These are phyloP conservation scores for Paramecium tetraurelia DNA, from an alignment of 73 alveolate genomes.

Conservation along the genomic window DNA sequence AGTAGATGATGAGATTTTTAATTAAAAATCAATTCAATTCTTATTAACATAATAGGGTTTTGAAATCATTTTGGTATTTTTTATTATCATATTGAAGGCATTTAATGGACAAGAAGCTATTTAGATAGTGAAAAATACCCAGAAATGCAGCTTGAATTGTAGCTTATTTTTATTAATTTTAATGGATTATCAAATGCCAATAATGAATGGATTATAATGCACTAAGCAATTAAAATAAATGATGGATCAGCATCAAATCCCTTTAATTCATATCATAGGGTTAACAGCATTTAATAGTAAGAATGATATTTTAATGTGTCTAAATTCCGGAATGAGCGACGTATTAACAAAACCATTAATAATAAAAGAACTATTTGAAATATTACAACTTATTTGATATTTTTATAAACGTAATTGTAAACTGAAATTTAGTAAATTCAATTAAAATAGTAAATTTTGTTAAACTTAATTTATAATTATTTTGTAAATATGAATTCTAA, in stretches of 20 bases:
- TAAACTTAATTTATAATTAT: neutral
- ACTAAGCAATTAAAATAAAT: neutral
- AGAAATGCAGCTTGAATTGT: neutral
- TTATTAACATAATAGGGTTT: neutral
- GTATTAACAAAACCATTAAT: conserved; percentile 2
- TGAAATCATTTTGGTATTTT: neutral
- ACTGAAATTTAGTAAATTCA: neutral
- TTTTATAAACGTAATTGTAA: neutral
- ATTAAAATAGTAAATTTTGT: neutral
- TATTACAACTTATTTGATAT: neutral
- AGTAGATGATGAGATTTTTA: conserved; percentile 37
- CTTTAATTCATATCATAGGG: neutral
- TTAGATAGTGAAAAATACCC: neutral
- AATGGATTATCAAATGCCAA: conserved; percentile 49
- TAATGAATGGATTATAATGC: conserved; percentile 30
- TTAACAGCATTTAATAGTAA: conserved; percentile 28
- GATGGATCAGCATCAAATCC: neutral
- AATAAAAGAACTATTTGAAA: neutral
- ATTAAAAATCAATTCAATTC: conserved; percentile 15
- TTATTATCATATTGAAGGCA: neutral
- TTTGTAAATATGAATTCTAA: neutral
- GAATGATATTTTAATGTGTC: neutral
- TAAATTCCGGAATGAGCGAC: conserved; percentile 10
- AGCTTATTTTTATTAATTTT: neutral
- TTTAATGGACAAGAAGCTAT: conserved; percentile 3